A percentile compares a stretch with the other conserved stretches of the same genome.
Conservation (phyloP, 1,284 basidiomycete species). For the Heterobasidion parviporum region DNA sequence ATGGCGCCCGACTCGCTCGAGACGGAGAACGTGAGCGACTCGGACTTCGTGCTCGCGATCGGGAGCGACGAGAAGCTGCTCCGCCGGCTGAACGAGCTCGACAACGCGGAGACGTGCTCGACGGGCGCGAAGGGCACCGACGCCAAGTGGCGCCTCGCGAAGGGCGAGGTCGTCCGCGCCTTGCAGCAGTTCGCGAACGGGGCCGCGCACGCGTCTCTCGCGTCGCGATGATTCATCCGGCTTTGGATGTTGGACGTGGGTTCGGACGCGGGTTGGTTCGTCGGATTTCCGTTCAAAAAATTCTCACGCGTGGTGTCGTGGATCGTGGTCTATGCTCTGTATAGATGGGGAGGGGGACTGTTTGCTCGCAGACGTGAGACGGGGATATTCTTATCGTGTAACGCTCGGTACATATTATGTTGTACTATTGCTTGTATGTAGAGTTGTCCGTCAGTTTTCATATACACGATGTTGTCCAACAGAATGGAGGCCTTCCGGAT, state of each 20-base stretch:
- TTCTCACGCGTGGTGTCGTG: no score
- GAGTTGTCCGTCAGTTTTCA: neutral
- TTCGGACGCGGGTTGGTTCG: no score
- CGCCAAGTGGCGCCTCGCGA: slow-evolving; percentile 51
- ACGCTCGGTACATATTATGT: neutral
- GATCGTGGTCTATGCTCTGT: no score
- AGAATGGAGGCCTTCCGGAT: no score
- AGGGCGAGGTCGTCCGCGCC: slow-evolving; percentile 6
- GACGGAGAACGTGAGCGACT: slow-evolving; percentile 30
- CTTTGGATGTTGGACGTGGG: no score
- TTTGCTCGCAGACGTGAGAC: neutral
- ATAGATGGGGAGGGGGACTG: neutral
- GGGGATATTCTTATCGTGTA: neutral
- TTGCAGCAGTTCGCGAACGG: slow-evolving; percentile 7
- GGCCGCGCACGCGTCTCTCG: neutral
- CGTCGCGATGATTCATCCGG: neutral
- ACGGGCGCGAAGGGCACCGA: slow-evolving; percentile 65
- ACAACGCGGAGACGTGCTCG: slow-evolving; percentile 62
- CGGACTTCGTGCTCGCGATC: slow-evolving; percentile 57
- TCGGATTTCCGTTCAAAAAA: no score
- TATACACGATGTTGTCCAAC: neutral
- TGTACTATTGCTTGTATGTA: neutral
- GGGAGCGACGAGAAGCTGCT: slow-evolving; percentile 71
- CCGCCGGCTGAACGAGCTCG: slow-evolving; percentile 64
- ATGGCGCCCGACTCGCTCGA: slow-evolving; percentile 22